Evolutionary conservation across 352 stramenopile species (phyloP).

Genomic region (Phytophthora multivora): DNA sequence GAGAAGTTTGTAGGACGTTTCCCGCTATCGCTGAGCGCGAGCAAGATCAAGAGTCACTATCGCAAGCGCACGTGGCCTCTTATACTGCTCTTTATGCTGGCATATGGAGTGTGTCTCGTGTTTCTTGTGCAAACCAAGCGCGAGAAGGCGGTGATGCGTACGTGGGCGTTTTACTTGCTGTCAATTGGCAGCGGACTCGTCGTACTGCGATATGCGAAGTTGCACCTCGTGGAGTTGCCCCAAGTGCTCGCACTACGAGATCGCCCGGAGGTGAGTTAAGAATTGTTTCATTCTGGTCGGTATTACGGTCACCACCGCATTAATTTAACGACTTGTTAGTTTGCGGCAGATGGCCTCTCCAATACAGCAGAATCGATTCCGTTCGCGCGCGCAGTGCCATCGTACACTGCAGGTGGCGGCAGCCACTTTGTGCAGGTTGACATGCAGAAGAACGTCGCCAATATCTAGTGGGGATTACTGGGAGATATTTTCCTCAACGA

Average conservation of each 20-base stretch:
- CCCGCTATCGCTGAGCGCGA: constrained; percentile 44
- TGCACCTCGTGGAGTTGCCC: constrained; percentile 74
- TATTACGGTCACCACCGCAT: too few species aligned
- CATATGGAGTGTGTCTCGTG: constrained; percentile 45
- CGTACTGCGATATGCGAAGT: constrained; percentile 69
- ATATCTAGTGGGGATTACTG: constrained; percentile 16
- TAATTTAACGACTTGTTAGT: constrained; percentile 35
- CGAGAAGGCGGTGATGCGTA: constrained; percentile 41
- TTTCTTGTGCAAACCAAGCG: constrained; percentile 45
- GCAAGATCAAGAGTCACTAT: constrained; percentile 63
- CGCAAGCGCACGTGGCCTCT: constrained; percentile 44
- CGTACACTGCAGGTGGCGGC: constrained; percentile 39
- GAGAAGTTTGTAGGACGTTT: constrained; percentile 71
- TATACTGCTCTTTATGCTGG: constrained; percentile 47
- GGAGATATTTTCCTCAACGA: too few species aligned
- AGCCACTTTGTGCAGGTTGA: constrained; percentile 20
- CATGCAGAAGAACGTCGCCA: constrained; percentile 18
- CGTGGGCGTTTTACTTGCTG: constrained; percentile 65
- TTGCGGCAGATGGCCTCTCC: constrained; percentile 45
- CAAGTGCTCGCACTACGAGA: constrained; percentile 67
- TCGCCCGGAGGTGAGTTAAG: constrained; percentile 61
- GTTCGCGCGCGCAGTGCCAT: constrained; percentile 58
- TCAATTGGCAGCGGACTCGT: constrained; percentile 64
- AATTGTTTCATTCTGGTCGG: neutral
- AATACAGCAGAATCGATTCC: constrained; percentile 51